These are phyloP conservation scores for Oenanthe sinensis DNA, from an alignment of 129 eudicot genomes.

Conservation along the genomic window DNA sequence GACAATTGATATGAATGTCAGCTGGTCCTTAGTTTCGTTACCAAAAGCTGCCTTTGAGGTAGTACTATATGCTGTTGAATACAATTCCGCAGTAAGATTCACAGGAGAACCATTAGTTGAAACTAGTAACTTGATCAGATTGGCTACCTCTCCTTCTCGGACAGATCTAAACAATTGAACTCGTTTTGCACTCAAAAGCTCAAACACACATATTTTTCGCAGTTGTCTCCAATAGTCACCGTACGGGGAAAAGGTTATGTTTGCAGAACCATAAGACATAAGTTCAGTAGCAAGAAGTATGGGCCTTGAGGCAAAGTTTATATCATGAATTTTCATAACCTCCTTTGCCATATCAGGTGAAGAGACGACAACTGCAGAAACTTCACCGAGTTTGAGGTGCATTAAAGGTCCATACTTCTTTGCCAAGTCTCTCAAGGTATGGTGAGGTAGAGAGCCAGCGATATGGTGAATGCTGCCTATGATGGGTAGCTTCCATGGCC, in stretches of 20 bases:
- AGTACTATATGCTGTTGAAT: not conserved
- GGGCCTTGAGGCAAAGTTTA: conserved; percentile 17
- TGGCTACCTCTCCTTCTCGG: conserved; percentile 17
- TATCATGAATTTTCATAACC: conserved; percentile 7
- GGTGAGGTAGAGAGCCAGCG: conserved; percentile 13
- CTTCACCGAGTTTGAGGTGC: conserved; percentile 14
- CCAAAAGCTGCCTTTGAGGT: conserved; percentile 11
- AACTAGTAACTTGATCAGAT: not conserved
- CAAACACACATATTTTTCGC: conserved; percentile 19
- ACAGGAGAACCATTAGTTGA: not conserved
- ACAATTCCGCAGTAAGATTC: not conserved
- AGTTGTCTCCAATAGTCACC: conserved; percentile 30
- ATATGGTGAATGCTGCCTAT: conserved; percentile 31
- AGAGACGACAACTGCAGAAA: conserved; percentile 13
- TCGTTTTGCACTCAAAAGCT: conserved; percentile 19
- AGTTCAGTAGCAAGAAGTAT: not conserved
- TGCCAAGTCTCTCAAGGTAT: conserved; percentile 11
- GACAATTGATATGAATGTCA: conserved; percentile 3
- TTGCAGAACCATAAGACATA: conserved; percentile 1
- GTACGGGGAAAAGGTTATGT: conserved; percentile 20
- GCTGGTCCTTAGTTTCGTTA: conserved; percentile 2
- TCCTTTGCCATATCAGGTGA: conserved; percentile 9
- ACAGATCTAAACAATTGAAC: conserved; percentile 15
- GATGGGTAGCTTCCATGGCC: conserved; percentile 28
- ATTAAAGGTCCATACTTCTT: conserved; percentile 14